phyloP scores from a whole-genome alignment of 352 stramenopile species.

The Phytophthora hybrid region DNA sequence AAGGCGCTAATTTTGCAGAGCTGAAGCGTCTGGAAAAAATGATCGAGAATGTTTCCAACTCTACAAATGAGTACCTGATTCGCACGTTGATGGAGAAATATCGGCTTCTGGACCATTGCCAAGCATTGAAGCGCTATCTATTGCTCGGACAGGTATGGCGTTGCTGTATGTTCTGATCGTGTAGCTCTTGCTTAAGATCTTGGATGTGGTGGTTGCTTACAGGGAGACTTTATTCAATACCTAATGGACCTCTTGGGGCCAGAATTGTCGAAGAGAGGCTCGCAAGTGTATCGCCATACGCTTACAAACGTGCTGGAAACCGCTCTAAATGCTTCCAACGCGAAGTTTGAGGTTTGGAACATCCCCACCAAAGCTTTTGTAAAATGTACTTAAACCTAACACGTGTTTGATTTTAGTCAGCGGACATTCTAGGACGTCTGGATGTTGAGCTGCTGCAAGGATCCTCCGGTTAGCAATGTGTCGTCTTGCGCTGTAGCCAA shows the following conservation, averaged over 20 bases:
- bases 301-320: constrained; percentile 95
- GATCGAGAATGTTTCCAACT: constrained; percentile 82
- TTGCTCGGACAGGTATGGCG: constrained; percentile 93
- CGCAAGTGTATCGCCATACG: constrained; percentile 96
- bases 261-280: constrained; percentile 91
- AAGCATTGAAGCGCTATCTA: constrained; percentile 97
- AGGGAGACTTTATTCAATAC: constrained; percentile 97
- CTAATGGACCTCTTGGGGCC: constrained; percentile 95
- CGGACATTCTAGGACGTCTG: constrained; percentile 93
- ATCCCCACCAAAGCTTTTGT: neutral
- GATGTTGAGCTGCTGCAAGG: constrained; percentile 92
- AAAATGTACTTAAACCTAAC: neutral
- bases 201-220: neutral
- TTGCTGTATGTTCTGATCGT: constrained; percentile 5
- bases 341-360: constrained; percentile 90
- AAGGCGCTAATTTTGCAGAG: constrained; percentile 74
- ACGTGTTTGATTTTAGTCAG: constrained; percentile 47
- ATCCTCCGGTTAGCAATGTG: constrained; percentile 53
- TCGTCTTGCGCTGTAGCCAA: neutral
- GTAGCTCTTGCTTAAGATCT: neutral
- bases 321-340: constrained; percentile 95
- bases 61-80: constrained; percentile 93
- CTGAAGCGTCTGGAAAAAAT: constrained; percentile 74
- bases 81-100: constrained; percentile 94
- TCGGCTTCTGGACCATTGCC: constrained; percentile 94